Conservation (phyloP, 768 basidiomycete genomes). For the Tubosaeta brunneosetosa region DNA sequence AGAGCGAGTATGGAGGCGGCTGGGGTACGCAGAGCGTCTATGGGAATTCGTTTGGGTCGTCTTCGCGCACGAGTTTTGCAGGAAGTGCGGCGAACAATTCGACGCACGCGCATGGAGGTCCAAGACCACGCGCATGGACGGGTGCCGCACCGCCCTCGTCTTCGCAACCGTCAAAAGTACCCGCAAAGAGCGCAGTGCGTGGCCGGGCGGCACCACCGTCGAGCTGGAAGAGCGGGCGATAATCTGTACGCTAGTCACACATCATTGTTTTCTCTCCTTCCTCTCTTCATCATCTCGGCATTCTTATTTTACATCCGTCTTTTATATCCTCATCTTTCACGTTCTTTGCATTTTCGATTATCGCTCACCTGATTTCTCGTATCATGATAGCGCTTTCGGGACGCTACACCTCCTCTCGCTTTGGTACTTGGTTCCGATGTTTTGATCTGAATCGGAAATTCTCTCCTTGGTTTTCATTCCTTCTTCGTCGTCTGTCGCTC, state of each 20-base stretch:
- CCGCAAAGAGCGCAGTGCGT: slow-evolving; percentile 21
- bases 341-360: not conserved
- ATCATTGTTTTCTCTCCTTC: no score
- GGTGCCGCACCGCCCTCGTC: slow-evolving; percentile 21
- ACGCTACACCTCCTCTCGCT: not conserved
- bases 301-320: not conserved
- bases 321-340: slow-evolving; percentile 13
- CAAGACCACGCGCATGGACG: slow-evolving; percentile 34
- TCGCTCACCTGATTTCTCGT: not conserved
- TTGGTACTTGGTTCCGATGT: not conserved
- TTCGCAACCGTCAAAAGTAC: slow-evolving; percentile 1
- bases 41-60: slow-evolving; percentile 54
- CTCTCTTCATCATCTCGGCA: slow-evolving; percentile 4
- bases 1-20: slow-evolving; percentile 61
- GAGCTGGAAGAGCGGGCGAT: slow-evolving; percentile 48
- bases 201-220: slow-evolving; percentile 50
- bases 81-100: slow-evolving; percentile 9
- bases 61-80: slow-evolving; percentile 12
- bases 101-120: slow-evolving; percentile 15
- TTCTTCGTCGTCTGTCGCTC: not conserved
- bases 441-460: not conserved
- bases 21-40: slow-evolving; percentile 65
- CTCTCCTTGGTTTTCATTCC: not conserved
- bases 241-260: not conserved
- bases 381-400: not conserved